Conservation (phyloP, 2,329 filamentous ascomycete genomes). For the Calonectria fujianensis region DNA sequence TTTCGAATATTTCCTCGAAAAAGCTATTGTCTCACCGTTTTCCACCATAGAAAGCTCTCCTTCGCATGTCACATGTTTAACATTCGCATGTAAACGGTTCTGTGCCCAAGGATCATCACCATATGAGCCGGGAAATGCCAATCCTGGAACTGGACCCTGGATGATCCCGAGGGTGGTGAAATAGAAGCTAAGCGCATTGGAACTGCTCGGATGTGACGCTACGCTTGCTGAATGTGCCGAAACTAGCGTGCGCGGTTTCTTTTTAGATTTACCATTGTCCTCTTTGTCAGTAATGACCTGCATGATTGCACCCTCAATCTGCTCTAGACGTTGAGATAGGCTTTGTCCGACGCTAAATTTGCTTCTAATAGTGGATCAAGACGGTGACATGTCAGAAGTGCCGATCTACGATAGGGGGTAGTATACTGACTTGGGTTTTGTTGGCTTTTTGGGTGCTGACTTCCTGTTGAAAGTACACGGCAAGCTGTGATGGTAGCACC, state of each 20-base stretch:
- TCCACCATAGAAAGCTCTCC: background rate
- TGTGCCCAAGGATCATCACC: background rate
- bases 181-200: background rate
- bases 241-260: background rate
- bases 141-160: background rate
- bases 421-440: background rate
- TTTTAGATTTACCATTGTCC: background rate
- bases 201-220: background rate
- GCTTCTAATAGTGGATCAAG: background rate
- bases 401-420: too few relatives aligned
- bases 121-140: too few relatives aligned
- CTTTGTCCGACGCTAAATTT: background rate
- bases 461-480: background rate
- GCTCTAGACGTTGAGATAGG: background rate
- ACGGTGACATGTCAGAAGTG: background rate
- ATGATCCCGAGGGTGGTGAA: background rate
- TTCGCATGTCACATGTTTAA: background rate
- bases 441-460: background rate
- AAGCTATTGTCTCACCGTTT: too few relatives aligned
- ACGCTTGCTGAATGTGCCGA: background rate
- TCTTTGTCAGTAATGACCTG: background rate
- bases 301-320: background rate
- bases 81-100: background rate
- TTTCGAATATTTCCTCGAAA: background rate
- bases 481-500: constrained; percentile 1